These are phyloP conservation scores for Lichina pygmaea DNA, from an alignment of 495 filamentous ascomycete species.

Conservation along the genomic window DNA sequence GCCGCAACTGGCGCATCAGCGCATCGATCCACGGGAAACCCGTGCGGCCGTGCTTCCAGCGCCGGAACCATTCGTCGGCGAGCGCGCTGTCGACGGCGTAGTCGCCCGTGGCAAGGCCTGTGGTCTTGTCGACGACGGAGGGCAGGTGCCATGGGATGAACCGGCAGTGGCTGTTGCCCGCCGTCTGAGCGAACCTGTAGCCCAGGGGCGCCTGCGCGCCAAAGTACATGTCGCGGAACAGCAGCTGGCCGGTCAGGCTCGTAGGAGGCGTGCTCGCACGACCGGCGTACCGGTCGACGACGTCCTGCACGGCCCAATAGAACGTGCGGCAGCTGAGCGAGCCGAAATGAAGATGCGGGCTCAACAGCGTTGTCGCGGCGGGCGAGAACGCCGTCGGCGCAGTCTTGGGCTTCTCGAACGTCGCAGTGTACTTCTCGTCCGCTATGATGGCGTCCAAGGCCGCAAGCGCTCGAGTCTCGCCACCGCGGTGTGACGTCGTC, in stretches of 20 bases:
- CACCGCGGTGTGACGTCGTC: constrained; percentile 31
- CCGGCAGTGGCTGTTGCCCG: constrained; percentile 28
- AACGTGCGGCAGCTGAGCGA: constrained; percentile 31
- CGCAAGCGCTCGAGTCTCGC: constrained; percentile 29
- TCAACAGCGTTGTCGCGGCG: constrained; percentile 38
- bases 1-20: constrained; percentile 40
- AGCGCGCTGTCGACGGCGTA: constrained; percentile 27
- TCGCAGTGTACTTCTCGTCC: constrained; percentile 33
- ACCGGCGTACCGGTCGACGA: constrained; percentile 17
- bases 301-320: constrained; percentile 35
- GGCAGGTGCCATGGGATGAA: constrained; percentile 50
- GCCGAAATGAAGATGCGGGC: constrained; percentile 46
- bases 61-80: constrained; percentile 32
- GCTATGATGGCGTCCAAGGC: constrained; percentile 21
- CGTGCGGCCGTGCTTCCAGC: constrained; percentile 36
- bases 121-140: constrained; percentile 18
- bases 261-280: constrained; percentile 23
- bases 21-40: constrained; percentile 55
- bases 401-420: constrained; percentile 42
- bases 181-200: constrained; percentile 24
- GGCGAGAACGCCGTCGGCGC: constrained; percentile 41
- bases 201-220: constrained; percentile 39
- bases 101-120: constrained; percentile 16
- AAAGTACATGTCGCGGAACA: constrained; percentile 59
- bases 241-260: constrained; percentile 36